Conservation (phyloP, 306 rosid species). For the Neltuma alba region DNA sequence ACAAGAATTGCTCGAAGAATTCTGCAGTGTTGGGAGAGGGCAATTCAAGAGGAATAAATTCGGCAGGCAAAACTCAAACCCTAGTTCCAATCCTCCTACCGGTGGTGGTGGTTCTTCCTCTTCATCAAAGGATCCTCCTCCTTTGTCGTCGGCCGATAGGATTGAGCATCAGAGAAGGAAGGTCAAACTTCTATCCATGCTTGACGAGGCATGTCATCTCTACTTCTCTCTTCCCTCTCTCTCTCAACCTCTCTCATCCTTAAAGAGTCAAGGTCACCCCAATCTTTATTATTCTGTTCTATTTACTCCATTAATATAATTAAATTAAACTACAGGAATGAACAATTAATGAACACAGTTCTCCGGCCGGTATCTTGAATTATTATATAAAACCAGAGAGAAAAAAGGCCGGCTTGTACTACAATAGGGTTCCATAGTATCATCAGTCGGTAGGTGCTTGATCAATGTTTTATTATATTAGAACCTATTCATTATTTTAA, state of each 20-base stretch:
- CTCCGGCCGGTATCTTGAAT: conserved; percentile 48
- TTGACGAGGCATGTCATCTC: conserved; percentile 84
- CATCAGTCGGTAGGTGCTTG: conserved; percentile 45
- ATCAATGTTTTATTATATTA: conserved; percentile 26
- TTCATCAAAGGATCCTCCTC: conserved; percentile 59
- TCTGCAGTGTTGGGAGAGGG: conserved; percentile 85
- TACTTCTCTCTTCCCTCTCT: conserved; percentile 30
- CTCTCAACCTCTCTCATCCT: conserved; percentile 46
- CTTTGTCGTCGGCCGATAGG: conserved; percentile 78
- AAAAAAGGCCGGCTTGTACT: conserved; percentile 60
- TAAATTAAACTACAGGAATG: conserved; percentile 19
- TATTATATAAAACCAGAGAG: conserved; percentile 30
- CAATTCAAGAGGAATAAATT: conserved; percentile 76
- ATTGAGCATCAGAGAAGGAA: conserved; percentile 87
- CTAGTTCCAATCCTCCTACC: conserved; percentile 62
- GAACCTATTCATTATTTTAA: not conserved
- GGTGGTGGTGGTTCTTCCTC: conserved; percentile 56
- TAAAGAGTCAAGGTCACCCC: conserved; percentile 56
- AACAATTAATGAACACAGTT: conserved; percentile 33
- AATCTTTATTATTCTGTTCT: not conserved
- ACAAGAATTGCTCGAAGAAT: conserved; percentile 77
- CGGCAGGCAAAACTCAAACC: conserved; percentile 62
- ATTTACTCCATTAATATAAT: conserved; percentile 7
- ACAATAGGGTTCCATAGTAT: conserved; percentile 46
- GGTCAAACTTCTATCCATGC: conserved; percentile 82